Evolutionary conservation across 2,329 filamentous ascomycete species (phyloP).

Genomic region (Beauveria medogensis): DNA sequence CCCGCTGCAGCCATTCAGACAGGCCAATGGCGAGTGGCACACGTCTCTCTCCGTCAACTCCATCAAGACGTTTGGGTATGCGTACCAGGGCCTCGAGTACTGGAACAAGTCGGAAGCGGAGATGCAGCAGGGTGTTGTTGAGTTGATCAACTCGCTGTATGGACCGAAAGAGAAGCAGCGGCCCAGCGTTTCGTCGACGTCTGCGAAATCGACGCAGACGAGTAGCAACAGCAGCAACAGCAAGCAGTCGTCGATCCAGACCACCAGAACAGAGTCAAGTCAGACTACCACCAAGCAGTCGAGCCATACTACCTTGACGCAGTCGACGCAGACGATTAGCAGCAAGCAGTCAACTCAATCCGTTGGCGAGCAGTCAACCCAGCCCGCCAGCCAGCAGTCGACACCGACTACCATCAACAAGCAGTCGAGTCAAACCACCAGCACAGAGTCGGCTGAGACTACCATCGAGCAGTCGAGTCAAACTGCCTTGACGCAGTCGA

Average conservation of each 20-base stretch:
- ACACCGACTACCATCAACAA: no score
- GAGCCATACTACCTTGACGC: no score
- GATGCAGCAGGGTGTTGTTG: slow-evolving; percentile 23
- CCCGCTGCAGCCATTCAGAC: slow-evolving; percentile 44
- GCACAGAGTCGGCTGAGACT: no score
- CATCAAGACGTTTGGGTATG: slow-evolving; percentile 29
- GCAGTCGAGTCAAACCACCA: no score
- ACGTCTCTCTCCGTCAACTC: slow-evolving; percentile 29
- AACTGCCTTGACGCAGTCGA: neutral
- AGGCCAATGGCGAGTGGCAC: slow-evolving; percentile 30
- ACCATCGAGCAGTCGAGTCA: neutral
- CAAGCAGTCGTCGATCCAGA: neutral
- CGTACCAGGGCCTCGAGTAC: slow-evolving; percentile 31
- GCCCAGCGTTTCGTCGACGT: neutral
- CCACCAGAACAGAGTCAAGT: no score
- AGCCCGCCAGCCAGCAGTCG: no score
- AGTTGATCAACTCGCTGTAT: slow-evolving; percentile 29
- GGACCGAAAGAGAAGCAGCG: slow-evolving; percentile 9
- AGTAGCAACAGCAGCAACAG: neutral
- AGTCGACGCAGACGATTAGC: neutral
- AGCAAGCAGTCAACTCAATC: no score
- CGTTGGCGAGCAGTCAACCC: no score
- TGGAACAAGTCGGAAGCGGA: slow-evolving; percentile 25
- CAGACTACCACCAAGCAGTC: neutral
- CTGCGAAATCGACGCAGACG: neutral